A percentile compares a stretch with the other conserved stretches of the same genome.
These are phyloP conservation scores for Clavariopsis aquatica DNA, from an alignment of 495 filamentous ascomycete species.

Conservation along the genomic window DNA sequence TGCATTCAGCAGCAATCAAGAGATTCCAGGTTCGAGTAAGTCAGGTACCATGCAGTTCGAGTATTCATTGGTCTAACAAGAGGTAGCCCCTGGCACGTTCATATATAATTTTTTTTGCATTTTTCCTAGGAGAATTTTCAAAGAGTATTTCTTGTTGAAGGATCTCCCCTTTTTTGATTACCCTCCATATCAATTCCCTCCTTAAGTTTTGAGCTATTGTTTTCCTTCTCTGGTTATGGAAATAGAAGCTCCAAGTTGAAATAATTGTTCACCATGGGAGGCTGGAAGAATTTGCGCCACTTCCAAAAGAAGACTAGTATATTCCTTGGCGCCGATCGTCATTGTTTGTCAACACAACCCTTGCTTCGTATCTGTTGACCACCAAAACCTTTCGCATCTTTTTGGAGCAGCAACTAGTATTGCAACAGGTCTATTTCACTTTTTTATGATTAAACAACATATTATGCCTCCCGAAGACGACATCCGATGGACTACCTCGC, in stretches of 20 bases:
- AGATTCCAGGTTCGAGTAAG: conserved; percentile 32
- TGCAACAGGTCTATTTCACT: background rate
- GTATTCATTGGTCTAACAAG: no score
- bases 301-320: background rate
- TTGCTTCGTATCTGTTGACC: background rate
- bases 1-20: conserved; percentile 21
- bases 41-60: no score
- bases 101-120: background rate
- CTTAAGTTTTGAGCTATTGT: no score
- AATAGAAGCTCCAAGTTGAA: background rate
- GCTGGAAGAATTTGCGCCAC: background rate
- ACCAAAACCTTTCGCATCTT: conserved; percentile 3
- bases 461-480: conserved; percentile 28
- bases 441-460: conserved; percentile 27
- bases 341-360: background rate
- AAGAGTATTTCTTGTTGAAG: no score
- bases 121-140: no score
- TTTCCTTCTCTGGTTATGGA: no score
- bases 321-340: background rate
- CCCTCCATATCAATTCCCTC: no score
- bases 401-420: conserved; percentile 1
- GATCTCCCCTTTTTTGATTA: no score
- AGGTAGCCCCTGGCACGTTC: conserved; percentile 6
- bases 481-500: conserved; percentile 35
- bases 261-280: background rate